A percentile compares a stretch with the other conserved stretches of the same genome.
phyloP scores from a whole-genome alignment of 768 basidiomycete species.

The Tubosaeta sp. region DNA sequence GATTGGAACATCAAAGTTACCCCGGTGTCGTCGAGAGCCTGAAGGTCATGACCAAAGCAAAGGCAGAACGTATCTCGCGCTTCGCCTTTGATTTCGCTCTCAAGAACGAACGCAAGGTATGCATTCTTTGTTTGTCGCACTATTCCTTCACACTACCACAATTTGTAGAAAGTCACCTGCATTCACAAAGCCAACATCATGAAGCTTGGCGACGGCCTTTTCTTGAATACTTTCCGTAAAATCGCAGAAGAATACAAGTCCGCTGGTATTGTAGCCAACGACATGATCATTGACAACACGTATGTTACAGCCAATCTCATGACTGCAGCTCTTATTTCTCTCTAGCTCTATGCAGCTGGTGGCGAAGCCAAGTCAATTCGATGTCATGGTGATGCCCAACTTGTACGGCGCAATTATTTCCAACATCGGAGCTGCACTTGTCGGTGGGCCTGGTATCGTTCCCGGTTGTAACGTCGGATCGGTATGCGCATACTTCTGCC shows the following conservation, averaged over 20 bases:
- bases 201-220: conserved; percentile 99
- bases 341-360: conserved; percentile 98
- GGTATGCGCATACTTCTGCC: conserved; percentile 38
- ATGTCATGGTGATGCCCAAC: conserved; percentile 99
- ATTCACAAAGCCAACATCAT: conserved; percentile 99
- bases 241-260: conserved; percentile 96
- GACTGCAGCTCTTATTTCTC: not conserved
- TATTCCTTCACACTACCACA: not conserved
- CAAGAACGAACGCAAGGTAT: conserved; percentile 95
- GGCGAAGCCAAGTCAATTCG: conserved; percentile 91
- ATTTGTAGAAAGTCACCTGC: conserved; percentile 89
- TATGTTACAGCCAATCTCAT: conserved; percentile 32
- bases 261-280: conserved; percentile 86
- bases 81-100: conserved; percentile 99
- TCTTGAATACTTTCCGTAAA: conserved; percentile 96
- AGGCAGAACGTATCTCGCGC: conserved; percentile 93
- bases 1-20: conserved; percentile 95
- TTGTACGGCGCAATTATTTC: conserved; percentile 96
- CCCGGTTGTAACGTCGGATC: conserved; percentile 98
- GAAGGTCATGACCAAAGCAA: conserved; percentile 93
- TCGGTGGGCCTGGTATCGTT: conserved; percentile 96
- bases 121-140: conserved; percentile 8
- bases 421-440: conserved; percentile 97
- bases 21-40: conserved; percentile 98
- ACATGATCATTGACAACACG: conserved; percentile 99